These are phyloP conservation scores for Vigna mungo DNA, from an alignment of 306 rosid species.

Conservation along the genomic window DNA sequence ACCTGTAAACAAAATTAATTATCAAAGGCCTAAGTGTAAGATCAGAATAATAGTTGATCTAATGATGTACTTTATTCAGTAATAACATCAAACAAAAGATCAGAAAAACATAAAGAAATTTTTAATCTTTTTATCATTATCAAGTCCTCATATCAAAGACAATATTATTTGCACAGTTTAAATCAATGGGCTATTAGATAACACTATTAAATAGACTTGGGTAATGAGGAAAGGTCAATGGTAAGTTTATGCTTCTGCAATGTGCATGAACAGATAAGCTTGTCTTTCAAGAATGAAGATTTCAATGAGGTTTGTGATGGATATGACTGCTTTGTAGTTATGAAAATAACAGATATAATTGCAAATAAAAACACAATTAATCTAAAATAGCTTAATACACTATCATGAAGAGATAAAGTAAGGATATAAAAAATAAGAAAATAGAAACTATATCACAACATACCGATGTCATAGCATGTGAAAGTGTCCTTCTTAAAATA, in stretches of 20 bases:
- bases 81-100: neutral
- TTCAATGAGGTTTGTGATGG: slow-evolving; percentile 2
- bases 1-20: slow-evolving; percentile 56
- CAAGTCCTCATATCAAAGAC: slow-evolving; percentile 25
- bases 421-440: slow-evolving; percentile 5
- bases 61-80: slow-evolving; percentile 26
- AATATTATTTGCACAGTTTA: slow-evolving; percentile 17
- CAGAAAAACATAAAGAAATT: neutral
- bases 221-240: slow-evolving; percentile 12
- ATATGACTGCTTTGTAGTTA: neutral
- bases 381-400: neutral
- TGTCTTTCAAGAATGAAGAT: slow-evolving; percentile 36
- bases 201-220: too few relatives aligned
- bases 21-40: slow-evolving; percentile 19
- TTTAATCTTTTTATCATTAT: slow-evolving; percentile 1
- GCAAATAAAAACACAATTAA: slow-evolving; percentile 8
- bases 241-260: neutral
- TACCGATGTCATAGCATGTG: slow-evolving; percentile 84
- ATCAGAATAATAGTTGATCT: slow-evolving; percentile 20
- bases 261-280: slow-evolving; percentile 3
- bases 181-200: neutral
- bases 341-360: slow-evolving; percentile 1
- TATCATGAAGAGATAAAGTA: slow-evolving; percentile 16
- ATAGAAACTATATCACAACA: slow-evolving; percentile 42
- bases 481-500: slow-evolving; percentile 85